Base-by-base conservation (phyloP, 2,329 filamentous ascomycete genomes). In the Parascedosporium putredinis region DNA sequence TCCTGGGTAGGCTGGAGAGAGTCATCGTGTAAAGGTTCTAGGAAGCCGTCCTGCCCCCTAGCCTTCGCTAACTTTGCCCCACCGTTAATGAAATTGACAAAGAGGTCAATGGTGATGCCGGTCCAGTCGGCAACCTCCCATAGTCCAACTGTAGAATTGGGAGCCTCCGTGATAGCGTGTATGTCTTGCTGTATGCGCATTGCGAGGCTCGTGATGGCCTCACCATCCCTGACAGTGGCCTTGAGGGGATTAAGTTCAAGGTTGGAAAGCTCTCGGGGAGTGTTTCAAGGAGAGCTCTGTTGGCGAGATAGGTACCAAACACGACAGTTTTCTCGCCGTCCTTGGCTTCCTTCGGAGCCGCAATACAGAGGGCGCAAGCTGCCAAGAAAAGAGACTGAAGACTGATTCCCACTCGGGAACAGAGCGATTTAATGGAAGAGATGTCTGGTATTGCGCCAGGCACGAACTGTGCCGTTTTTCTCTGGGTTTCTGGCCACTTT, bases 51-150 rank as follows among this genome's bases (percentile, higher is more conserved):
- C n/a, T n/a, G n/a, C n/a, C n/a, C n/a, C n/a, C n/a, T n/a, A n/a
- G n/a, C n/a, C n/a, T n/a, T n/a, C n/a, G n/a, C n/a, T n/a, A n/a
- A n/a, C n/a, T n/a, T n/a, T n/a, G n/a, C n/a, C n/a, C n/a, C n/a
- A n/a, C n/a, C n/a, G n/a, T 72, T 79, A 16, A 95, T 64, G 55
- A 95, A 93, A 62, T 96, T 96, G 57, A 95, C 80, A 66, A 87
- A 91, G 0, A 76, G 81, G 56, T 86, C 76, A 1, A 95, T 64
- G 49, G 64, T 70, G 2, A 88, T 66, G 0, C 84, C 84, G 0
- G 86, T 91, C 88, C 88, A 95, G 14, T 73, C 64, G 18, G 72
- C 65, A 33, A 95, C 82, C 61, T 95, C 83, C 67, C 78, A 79
- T 1, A 95, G 67, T 1, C 79, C 79, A 0, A 79, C 80, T 1